Conservation (phyloP, 2,329 filamentous ascomycete species). For the Aspergillus niger region DNA sequence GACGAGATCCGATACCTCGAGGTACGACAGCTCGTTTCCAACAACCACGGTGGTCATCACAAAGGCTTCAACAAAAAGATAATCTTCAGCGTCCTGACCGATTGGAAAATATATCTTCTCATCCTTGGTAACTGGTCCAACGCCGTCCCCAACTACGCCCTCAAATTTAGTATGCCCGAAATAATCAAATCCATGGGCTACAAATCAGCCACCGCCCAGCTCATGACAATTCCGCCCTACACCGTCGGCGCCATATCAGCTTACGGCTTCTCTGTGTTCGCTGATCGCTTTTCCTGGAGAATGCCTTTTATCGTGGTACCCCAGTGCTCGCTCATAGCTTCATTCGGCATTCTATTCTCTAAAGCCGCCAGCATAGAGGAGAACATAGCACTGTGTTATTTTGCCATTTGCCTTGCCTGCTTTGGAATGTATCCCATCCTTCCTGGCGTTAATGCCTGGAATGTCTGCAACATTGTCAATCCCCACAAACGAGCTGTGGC, state of each 20-base stretch:
- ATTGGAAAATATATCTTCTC: constrained; percentile 52
- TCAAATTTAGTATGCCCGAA: constrained; percentile 40
- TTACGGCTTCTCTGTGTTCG: constrained; percentile 36
- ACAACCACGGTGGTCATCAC: no score
- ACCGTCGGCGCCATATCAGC: constrained; percentile 32
- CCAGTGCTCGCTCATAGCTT: constrained; percentile 38
- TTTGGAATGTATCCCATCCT: no score
- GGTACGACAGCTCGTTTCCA: no score
- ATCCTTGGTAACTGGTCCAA: constrained; percentile 50
- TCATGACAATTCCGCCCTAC: constrained; percentile 36
- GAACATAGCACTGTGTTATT: no score
- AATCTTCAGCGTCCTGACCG: constrained; percentile 46
- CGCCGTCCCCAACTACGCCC: constrained; percentile 40
- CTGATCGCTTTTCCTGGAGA: constrained; percentile 43
- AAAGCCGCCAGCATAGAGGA: constrained; percentile 16
- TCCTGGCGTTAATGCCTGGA: no score
- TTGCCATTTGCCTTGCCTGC: no score
- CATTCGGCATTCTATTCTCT: constrained; percentile 41
- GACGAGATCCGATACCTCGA: no score
- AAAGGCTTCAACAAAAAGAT: constrained; percentile 27
- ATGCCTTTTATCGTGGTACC: constrained; percentile 44
- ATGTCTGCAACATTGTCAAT: no score
- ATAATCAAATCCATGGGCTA: constrained; percentile 45
- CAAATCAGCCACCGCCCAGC: constrained; percentile 23
- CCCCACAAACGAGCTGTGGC: no score